Conservation (phyloP, 345 rosid genomes). For the Salix purpurea region DNA sequence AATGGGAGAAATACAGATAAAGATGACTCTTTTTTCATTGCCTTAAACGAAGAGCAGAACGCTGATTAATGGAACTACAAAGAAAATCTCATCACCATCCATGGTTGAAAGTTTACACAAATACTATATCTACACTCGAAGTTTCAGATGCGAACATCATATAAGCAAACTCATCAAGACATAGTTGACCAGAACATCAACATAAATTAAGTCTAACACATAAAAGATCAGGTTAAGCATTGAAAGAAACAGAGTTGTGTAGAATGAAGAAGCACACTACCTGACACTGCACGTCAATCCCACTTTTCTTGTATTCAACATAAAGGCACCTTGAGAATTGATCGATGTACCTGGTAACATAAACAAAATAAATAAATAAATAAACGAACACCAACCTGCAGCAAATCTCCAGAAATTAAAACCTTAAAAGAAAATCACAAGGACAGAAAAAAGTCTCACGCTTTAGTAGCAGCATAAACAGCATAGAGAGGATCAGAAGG, state of each 20-base stretch:
- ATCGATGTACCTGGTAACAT: slow-evolving; percentile 67
- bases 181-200: background rate
- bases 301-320: slow-evolving; percentile 85
- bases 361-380: background rate
- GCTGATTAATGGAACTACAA: background rate
- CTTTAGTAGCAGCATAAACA: slow-evolving; percentile 84
- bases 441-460: slow-evolving; percentile 39
- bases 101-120: background rate
- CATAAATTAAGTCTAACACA: background rate
- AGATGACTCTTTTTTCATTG: no score
- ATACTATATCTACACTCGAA: background rate
- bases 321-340: slow-evolving; percentile 82
- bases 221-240: background rate
- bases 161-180: background rate
- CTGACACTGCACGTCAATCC: slow-evolving; percentile 72
- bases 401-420: background rate
- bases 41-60: background rate
- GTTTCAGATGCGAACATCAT: background rate
- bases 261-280: slow-evolving; percentile 19
- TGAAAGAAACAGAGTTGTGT: slow-evolving; percentile 2
- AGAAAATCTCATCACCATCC: background rate
- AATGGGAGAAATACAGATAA: background rate
- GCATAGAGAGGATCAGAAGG: slow-evolving; percentile 97
- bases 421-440: background rate
- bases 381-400: background rate